Conservation (phyloP, 176 grass and related monocot genomes). For the Eleusine coracana region DNA sequence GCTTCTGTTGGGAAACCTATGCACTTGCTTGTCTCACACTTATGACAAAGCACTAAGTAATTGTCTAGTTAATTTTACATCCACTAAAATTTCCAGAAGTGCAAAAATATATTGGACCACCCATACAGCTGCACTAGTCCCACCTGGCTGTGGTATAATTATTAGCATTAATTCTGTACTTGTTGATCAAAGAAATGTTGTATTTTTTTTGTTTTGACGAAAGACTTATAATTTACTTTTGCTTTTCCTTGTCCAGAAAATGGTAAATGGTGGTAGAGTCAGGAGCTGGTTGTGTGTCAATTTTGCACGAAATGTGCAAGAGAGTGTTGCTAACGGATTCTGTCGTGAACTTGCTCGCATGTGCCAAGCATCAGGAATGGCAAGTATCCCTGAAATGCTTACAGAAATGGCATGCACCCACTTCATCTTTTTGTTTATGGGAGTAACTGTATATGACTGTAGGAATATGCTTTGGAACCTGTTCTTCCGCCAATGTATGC, state of each 20-base stretch:
- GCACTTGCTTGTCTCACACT: neutral
- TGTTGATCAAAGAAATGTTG: neutral
- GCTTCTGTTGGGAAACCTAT: conserved; percentile 14
- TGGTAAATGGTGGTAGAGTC: conserved; percentile 87
- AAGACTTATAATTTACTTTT: conserved; percentile 8
- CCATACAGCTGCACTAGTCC: neutral
- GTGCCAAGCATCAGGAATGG: conserved; percentile 95
- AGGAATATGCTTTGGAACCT: conserved; percentile 79
- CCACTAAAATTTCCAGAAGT: neutral
- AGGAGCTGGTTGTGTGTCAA: conserved; percentile 81
- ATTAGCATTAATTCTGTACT: conserved; percentile 2
- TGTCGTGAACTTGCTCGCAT: conserved; percentile 78
- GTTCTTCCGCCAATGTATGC: conserved; percentile 63
- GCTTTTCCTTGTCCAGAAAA: conserved; percentile 62
- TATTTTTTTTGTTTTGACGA: neutral
- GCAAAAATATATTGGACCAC: neutral
- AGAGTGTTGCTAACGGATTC: conserved; percentile 57
- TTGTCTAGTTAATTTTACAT: neutral
- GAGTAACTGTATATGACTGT: conserved; percentile 26
- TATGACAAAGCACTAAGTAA: conserved; percentile 8
- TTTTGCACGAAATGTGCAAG: conserved; percentile 78
- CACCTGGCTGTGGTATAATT: neutral
- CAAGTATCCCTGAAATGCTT: conserved; percentile 38
- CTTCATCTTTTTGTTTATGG: conserved; percentile 17
- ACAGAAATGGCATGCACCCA: conserved; percentile 50